Evolutionary conservation across 768 basidiomycete species (phyloP).

Genomic region (Russula virescens): DNA sequence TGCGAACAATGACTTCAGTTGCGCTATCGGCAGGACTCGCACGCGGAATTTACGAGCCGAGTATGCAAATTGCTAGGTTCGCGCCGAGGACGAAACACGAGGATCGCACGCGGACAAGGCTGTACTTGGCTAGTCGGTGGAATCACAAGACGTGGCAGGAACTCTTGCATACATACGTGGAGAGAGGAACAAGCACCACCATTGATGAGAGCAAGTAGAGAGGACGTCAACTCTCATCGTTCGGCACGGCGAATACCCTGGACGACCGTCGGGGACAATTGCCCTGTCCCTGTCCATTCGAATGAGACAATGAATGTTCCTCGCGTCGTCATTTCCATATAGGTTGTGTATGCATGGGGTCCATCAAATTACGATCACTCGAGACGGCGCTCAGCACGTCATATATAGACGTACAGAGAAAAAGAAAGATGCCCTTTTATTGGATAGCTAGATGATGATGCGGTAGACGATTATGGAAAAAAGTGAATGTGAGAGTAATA

Average conservation of each 20-base stretch:
- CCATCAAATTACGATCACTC: background rate
- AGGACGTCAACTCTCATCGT: background rate
- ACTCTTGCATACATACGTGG: background rate
- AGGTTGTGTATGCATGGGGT: background rate
- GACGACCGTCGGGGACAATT: background rate
- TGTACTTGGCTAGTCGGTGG: background rate
- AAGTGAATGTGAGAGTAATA: constrained; percentile 16
- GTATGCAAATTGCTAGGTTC: background rate
- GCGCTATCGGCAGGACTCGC: background rate
- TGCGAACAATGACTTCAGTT: constrained; percentile 15
- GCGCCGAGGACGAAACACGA: constrained; percentile 13
- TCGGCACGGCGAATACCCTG: constrained; percentile 7
- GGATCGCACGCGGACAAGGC: constrained; percentile 10
- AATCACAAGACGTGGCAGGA: constrained; percentile 6
- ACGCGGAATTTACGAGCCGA: background rate
- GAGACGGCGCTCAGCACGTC: background rate
- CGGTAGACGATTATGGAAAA: constrained; percentile 7
- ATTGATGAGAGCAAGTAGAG: constrained; percentile 17
- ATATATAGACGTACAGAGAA: background rate
- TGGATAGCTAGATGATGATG: constrained; percentile 18
- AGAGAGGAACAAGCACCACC: background rate
- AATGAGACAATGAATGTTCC: background rate
- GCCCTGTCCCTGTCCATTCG: background rate
- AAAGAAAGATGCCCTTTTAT: constrained; percentile 14
- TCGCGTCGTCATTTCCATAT: background rate